phyloP scores from a whole-genome alignment of 1,139 yeast genomes.

The Suhomyces bolitotheri region DNA sequence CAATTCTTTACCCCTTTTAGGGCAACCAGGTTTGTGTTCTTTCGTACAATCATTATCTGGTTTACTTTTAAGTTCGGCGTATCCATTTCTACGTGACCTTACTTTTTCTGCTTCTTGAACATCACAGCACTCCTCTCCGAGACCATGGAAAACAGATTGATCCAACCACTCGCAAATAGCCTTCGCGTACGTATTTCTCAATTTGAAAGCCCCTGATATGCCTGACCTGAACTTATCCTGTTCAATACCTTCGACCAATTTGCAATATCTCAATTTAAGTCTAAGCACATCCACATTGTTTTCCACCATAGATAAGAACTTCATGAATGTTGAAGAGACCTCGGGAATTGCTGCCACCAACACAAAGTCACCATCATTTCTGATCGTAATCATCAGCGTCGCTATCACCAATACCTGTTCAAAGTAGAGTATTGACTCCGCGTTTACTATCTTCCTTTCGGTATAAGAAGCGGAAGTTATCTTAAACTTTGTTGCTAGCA shows the following conservation, averaged over 20 bases:
- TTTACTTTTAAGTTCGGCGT: neutral
- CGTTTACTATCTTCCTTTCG: conserved; percentile 27
- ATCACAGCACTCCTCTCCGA: conserved; percentile 1
- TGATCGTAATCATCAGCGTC: conserved; percentile 37
- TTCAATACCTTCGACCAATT: conserved; percentile 53
- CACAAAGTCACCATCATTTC: conserved; percentile 42
- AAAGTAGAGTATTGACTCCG: conserved; percentile 37
- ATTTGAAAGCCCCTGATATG: conserved; percentile 54
- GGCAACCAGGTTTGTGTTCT: conserved; percentile 3
- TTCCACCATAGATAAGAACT: conserved; percentile 36
- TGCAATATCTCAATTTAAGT: conserved; percentile 60
- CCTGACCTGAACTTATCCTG: conserved; percentile 38
- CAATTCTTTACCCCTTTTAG: conserved; percentile 21
- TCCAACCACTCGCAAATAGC: conserved; percentile 70
- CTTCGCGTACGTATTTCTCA: conserved; percentile 63
- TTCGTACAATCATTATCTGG: neutral
- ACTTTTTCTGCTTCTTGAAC: neutral
- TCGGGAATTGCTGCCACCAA: conserved; percentile 37
- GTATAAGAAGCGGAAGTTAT: conserved; percentile 26
- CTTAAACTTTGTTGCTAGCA: conserved; percentile 37
- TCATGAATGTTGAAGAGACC: conserved; percentile 31
- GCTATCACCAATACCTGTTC: conserved; percentile 44
- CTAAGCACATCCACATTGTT: conserved; percentile 42
- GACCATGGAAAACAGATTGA: conserved; percentile 43
- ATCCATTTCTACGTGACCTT: neutral